A percentile compares a stretch with the other conserved stretches of the same genome.
These are phyloP conservation scores for Solanum hybrid DNA, from an alignment of 305 asterid species.

Conservation along the genomic window DNA sequence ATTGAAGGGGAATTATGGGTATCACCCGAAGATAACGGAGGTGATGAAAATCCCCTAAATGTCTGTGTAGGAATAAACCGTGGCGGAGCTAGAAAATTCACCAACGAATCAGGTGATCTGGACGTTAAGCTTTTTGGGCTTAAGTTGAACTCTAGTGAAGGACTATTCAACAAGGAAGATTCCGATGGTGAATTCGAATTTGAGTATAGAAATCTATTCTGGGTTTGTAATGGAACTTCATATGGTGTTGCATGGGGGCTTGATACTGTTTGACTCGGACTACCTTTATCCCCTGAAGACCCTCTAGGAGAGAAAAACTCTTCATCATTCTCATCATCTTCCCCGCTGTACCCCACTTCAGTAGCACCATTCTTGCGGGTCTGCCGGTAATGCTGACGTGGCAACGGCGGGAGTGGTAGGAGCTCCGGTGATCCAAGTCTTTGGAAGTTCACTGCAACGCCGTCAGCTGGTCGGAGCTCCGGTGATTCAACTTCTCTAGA, in stretches of 20 bases:
- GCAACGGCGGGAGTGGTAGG: slow-evolving; percentile 74
- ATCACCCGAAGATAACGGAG: slow-evolving; percentile 48
- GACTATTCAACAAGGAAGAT: slow-evolving; percentile 49
- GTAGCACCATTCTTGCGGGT: slow-evolving; percentile 4
- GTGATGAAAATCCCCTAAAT: slow-evolving; percentile 24
- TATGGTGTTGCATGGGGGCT: slow-evolving; percentile 15
- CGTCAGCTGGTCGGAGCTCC: slow-evolving; percentile 70
- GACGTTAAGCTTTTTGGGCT: slow-evolving; percentile 34
- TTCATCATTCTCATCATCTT: slow-evolving; percentile 26
- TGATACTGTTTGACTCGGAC: slow-evolving; percentile 26
- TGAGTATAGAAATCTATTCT: slow-evolving; percentile 16
- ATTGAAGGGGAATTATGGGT: slow-evolving; percentile 48
- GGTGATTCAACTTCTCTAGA: slow-evolving; percentile 66
- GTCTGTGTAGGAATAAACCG: slow-evolving; percentile 38
- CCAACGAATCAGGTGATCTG: slow-evolving; percentile 61
- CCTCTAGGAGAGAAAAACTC: slow-evolving; percentile 68
- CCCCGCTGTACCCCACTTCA: slow-evolving; percentile 3
- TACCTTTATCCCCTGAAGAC: slow-evolving; percentile 39
- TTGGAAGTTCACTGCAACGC: slow-evolving; percentile 40
- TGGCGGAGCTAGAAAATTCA: slow-evolving; percentile 51
- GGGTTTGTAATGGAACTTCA: slow-evolving; percentile 37
- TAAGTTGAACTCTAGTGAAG: slow-evolving; percentile 27
- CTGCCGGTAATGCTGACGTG: slow-evolving; percentile 46
- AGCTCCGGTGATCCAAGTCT: slow-evolving; percentile 76
- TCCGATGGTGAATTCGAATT: slow-evolving; percentile 5